Evolutionary conservation across 192 early-diverging fungal genomes (phyloP).

Genomic region (Coemansia reversa): DNA sequence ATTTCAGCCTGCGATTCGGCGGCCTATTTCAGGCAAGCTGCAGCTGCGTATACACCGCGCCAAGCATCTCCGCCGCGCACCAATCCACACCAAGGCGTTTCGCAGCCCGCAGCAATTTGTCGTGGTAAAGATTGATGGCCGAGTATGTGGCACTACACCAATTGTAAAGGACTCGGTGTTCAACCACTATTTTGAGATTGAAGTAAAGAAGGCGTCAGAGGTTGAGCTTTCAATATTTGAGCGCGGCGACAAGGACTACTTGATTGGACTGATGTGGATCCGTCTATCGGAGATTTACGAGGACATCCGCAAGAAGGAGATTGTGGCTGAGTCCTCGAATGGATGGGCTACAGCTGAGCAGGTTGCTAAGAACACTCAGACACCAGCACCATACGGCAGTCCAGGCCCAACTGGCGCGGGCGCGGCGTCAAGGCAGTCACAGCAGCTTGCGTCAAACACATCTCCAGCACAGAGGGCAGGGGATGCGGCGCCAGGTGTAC

Average conservation of each 20-base stretch:
- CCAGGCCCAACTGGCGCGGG: conserved; percentile 14
- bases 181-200: conserved; percentile 83
- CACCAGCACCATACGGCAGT: conserved; percentile 6
- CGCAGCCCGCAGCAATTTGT: conserved; percentile 67
- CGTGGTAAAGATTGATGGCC: conserved; percentile 82
- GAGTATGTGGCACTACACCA: conserved; percentile 70
- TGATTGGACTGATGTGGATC: conserved; percentile 90
- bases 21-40: conserved; percentile 71
- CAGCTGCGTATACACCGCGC: conserved; percentile 66
- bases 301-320: conserved; percentile 72
- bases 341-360: conserved; percentile 55
- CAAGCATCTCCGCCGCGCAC: conserved; percentile 59
- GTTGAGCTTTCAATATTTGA: conserved; percentile 92
- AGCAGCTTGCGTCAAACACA: background rate
- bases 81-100: conserved; percentile 55
- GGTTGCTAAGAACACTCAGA: conserved; percentile 20
- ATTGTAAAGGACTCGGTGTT: conserved; percentile 73
- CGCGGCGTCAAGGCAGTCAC: background rate
- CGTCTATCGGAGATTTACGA: conserved; percentile 92
- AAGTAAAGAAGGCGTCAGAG: conserved; percentile 88
- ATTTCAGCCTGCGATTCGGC: conserved; percentile 62
- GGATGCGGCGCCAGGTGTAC: conserved; percentile 36
- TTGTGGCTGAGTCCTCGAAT: conserved; percentile 58
- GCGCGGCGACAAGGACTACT: conserved; percentile 65
- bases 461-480: background rate